These are phyloP conservation scores for Parmelia sp. DNA, from an alignment of 495 filamentous ascomycete genomes.

Conservation along the genomic window DNA sequence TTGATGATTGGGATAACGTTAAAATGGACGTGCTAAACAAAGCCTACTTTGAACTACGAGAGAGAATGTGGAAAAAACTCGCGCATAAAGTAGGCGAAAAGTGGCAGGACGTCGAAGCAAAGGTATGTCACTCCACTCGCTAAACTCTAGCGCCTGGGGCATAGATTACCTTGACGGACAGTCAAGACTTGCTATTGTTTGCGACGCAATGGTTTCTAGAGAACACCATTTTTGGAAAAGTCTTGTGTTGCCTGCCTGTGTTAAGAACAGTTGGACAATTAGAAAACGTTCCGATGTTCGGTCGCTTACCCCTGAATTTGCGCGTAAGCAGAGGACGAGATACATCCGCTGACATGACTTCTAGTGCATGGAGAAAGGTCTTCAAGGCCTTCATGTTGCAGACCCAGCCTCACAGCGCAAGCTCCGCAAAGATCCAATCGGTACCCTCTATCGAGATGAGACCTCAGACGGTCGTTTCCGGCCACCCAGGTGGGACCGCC, in stretches of 20 bases:
- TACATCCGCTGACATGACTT: background rate
- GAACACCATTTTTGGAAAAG: no score
- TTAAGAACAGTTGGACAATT: no score
- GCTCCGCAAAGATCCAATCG: background rate
- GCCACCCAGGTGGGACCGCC: background rate
- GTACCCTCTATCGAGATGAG: constrained; percentile 7
- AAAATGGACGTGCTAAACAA: constrained; percentile 60
- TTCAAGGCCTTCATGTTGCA: constrained; percentile 41
- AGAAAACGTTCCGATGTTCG: no score
- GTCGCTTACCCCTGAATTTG: no score
- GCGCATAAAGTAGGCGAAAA: constrained; percentile 58
- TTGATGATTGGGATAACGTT: constrained; percentile 59
- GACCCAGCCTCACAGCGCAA: constrained; percentile 27
- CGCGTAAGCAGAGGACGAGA: no score
- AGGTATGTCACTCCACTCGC: constrained; percentile 42
- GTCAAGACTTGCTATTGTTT: no score
- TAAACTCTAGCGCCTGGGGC: no score
- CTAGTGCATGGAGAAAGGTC: constrained; percentile 50
- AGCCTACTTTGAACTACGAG: constrained; percentile 61
- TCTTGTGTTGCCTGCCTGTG: no score
- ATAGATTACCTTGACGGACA: no score
- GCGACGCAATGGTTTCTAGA: no score
- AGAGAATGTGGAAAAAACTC: constrained; percentile 64
- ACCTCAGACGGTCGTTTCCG: constrained; percentile 4
- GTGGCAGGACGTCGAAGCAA: constrained; percentile 63